Percentiles rank a stretch among this genome's conserved stretches.
These are phyloP conservation scores for Trichosporon sp. DNA, from an alignment of 1,284 basidiomycete species.

Conservation along the genomic window DNA sequence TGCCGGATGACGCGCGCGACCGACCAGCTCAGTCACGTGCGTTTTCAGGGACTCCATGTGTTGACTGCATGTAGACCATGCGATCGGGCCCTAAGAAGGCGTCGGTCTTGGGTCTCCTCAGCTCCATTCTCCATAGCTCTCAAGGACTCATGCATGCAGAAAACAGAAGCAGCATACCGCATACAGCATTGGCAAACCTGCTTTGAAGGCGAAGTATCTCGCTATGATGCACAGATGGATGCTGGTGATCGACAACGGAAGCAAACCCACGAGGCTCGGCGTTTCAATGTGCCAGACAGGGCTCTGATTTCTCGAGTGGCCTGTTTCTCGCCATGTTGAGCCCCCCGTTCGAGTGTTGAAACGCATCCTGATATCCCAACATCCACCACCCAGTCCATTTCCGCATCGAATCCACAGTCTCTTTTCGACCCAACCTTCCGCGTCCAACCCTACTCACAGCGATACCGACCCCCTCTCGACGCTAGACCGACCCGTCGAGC, in stretches of 20 bases:
- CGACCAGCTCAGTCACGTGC: background rate
- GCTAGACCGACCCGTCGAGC: background rate
- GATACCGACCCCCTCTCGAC: background rate
- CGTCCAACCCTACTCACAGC: background rate
- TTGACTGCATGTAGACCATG: background rate
- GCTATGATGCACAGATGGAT: background rate
- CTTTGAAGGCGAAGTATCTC: too few species aligned
- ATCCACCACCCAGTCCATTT: background rate
- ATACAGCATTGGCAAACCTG: background rate
- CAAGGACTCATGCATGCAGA: background rate
- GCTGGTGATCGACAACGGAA: background rate
- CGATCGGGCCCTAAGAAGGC: background rate
- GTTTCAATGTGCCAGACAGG: background rate
- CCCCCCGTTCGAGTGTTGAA: constrained; percentile 4
- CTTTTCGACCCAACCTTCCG: background rate
- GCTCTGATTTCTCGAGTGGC: constrained; percentile 5
- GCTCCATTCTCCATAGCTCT: background rate
- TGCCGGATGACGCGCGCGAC: background rate
- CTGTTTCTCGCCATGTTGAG: constrained; percentile 8
- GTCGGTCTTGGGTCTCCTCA: background rate
- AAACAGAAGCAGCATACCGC: too few species aligned
- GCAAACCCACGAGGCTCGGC: background rate
- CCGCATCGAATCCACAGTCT: background rate
- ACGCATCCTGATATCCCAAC: constrained; percentile 2
- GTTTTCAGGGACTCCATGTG: background rate